These are phyloP conservation scores for Aspergillus carbonarius DNA, from an alignment of 2,329 filamentous ascomycete species.

Conservation along the genomic window DNA sequence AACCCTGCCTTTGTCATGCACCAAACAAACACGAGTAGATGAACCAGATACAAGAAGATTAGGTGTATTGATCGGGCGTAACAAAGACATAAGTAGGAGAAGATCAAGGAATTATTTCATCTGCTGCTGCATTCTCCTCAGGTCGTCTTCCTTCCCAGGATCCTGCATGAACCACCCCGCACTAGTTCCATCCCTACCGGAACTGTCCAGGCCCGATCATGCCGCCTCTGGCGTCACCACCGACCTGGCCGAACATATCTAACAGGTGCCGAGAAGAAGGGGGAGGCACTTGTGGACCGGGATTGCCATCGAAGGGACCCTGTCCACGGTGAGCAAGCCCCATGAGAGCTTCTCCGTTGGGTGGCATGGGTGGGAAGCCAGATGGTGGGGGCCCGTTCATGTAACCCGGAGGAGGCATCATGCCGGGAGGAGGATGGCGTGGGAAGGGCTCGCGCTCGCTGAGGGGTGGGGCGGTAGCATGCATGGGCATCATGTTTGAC, in stretches of 20 bases:
- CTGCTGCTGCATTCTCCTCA: neutral
- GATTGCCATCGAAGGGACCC: constrained; percentile 36
- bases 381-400: constrained; percentile 43
- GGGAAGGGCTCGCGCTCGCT: constrained; percentile 40
- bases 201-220: constrained; percentile 39
- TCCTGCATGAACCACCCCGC: neutral
- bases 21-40: neutral
- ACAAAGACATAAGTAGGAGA: neutral
- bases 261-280: constrained; percentile 42
- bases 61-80: neutral
- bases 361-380: constrained; percentile 42
- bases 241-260: constrained; percentile 45
- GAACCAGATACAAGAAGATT: constrained; percentile 2
- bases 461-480: constrained; percentile 32
- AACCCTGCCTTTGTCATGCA: constrained; percentile 1
- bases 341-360: constrained; percentile 40
- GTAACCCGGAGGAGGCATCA: constrained; percentile 48
- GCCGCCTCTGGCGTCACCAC: constrained; percentile 36
- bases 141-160: neutral
- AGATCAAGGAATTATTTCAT: neutral
- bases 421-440: constrained; percentile 43
- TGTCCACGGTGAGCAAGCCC: constrained; percentile 36
- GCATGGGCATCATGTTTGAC: constrained; percentile 37
- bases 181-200: constrained; percentile 23
- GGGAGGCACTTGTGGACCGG: constrained; percentile 38